Evolutionary conservation across 768 basidiomycete species (phyloP).

Genomic region (Rhodosporidiobolus odoratus): DNA sequence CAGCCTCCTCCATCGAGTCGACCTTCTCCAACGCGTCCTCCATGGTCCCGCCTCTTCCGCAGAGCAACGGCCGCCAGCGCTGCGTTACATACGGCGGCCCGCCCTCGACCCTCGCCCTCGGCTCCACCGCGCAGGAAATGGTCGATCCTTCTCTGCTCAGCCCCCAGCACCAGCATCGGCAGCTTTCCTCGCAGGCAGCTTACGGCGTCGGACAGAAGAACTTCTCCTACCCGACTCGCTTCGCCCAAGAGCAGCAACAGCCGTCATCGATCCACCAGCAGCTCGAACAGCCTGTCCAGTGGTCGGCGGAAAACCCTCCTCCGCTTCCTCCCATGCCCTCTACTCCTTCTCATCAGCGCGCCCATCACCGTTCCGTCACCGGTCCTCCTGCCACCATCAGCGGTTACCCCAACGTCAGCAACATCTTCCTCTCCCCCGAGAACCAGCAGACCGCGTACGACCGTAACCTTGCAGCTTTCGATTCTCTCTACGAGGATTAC

Average conservation of each 20-base stretch:
- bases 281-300: neutral
- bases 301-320: neutral
- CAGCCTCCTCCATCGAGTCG: slow-evolving; percentile 19
- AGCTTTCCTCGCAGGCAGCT: slow-evolving; percentile 11
- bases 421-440: slow-evolving; percentile 1
- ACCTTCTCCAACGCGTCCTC: slow-evolving; percentile 7
- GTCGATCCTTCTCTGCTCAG: slow-evolving; percentile 14
- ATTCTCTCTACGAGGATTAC: slow-evolving; percentile 26
- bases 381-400: neutral
- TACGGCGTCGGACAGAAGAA: slow-evolving; percentile 18
- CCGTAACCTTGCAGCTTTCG: slow-evolving; percentile 28
- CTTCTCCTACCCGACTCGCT: slow-evolving; percentile 36
- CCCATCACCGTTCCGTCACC: neutral
- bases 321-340: neutral
- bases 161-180: slow-evolving; percentile 15
- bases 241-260: neutral
- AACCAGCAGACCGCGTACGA: slow-evolving; percentile 18
- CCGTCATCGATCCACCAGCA: neutral
- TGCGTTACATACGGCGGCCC: slow-evolving; percentile 3
- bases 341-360: neutral
- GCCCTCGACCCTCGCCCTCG: neutral
- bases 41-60: neutral
- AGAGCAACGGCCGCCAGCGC: slow-evolving; percentile 11
- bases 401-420: slow-evolving; percentile 1
- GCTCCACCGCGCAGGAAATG: neutral